phyloP scores from a whole-genome alignment of 768 basidiomycete species.

The Lentinula sp. region DNA sequence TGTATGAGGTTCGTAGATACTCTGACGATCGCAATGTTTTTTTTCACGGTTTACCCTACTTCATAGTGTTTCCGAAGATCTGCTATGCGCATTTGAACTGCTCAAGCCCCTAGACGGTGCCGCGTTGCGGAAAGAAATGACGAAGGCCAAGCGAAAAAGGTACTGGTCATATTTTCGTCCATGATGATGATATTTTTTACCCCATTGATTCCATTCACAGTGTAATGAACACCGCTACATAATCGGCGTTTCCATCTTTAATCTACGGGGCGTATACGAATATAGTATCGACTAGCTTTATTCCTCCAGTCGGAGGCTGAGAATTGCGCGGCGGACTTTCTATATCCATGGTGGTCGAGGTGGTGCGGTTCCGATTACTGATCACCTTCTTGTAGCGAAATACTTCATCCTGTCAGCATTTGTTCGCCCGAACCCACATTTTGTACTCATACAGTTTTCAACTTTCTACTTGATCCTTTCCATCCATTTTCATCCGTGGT shows the following conservation, averaged over 20 bases:
- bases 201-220: background rate
- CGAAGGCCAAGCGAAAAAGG: slow-evolving; percentile 98
- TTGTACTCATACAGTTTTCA: slow-evolving; percentile 13
- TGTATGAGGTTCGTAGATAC: slow-evolving; percentile 72
- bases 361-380: background rate
- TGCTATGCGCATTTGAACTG: slow-evolving; percentile 95
- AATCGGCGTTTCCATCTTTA: slow-evolving; percentile 3
- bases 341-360: background rate
- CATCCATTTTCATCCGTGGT: slow-evolving; percentile 6
- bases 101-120: slow-evolving; percentile 94
- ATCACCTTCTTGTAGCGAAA: slow-evolving; percentile 15
- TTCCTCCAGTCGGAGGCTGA: slow-evolving; percentile 1
- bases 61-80: slow-evolving; percentile 86
- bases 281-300: slow-evolving; percentile 15
- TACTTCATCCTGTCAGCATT: slow-evolving; percentile 20
- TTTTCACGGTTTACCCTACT: slow-evolving; percentile 5
- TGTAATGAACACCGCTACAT: slow-evolving; percentile 26
- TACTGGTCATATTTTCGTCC: slow-evolving; percentile 2
- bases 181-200: background rate
- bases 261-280: slow-evolving; percentile 16
- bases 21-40: background rate
- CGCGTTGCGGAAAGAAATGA: slow-evolving; percentile 96
- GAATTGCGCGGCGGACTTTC: background rate
- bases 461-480: slow-evolving; percentile 10
- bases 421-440: slow-evolving; percentile 3